A percentile compares a stretch with the other conserved stretches of the same genome.
phyloP scores from a whole-genome alignment of 148 eudicot species.

The Rhododendron simsii region DNA sequence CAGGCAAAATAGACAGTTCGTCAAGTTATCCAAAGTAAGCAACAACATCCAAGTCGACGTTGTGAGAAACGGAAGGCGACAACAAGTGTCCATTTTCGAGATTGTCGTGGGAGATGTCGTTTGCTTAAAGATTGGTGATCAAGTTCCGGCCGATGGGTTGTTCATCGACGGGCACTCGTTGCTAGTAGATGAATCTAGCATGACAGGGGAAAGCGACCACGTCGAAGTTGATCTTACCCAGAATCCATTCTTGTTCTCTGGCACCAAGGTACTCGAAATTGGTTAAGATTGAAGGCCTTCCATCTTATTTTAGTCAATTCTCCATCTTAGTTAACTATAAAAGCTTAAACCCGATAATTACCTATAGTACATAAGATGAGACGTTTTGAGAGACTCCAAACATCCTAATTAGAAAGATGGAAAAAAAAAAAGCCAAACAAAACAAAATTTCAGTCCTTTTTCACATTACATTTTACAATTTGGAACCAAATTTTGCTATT shows the following conservation, averaged over 20 bases:
- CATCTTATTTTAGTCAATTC: neutral
- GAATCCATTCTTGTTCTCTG: constrained; percentile 9
- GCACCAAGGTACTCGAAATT: neutral
- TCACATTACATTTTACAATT: no score
- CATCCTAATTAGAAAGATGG: no score
- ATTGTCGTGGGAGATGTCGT: constrained; percentile 4
- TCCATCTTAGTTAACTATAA: neutral
- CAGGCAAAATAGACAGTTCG: neutral
- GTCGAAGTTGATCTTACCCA: neutral
- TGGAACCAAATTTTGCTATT: no score
- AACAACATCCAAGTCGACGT: constrained; percentile 1
- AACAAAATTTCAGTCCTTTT: no score
- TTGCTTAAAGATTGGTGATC: constrained; percentile 11
- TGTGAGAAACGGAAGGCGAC: neutral
- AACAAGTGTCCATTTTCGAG: neutral
- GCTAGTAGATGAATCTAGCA: constrained; percentile 6
- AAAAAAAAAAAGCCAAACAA: no score
- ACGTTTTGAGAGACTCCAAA: no score
- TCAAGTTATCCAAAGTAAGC: constrained; percentile 2
- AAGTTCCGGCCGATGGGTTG: constrained; percentile 12
- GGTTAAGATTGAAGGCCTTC: neutral
- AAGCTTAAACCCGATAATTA: no score
- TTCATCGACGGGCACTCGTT: neutral
- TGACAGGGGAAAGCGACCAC: constrained; percentile 6
- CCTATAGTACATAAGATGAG: no score